phyloP scores from a whole-genome alignment of 176 grass and related monocot genomes.

The Poa annua region DNA sequence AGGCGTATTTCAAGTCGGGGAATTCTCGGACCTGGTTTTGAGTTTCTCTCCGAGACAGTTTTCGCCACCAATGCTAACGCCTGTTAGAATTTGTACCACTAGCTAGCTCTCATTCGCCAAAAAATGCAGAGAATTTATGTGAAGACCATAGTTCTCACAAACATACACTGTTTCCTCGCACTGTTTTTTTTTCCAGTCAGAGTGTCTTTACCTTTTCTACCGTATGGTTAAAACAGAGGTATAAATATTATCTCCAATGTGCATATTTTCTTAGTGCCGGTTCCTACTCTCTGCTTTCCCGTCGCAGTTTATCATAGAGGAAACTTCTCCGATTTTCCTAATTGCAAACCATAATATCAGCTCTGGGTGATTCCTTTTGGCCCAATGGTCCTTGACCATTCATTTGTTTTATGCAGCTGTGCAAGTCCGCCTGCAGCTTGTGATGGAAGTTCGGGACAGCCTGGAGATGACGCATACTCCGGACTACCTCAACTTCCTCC shows the following conservation, averaged over 20 bases:
- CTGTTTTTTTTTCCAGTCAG: background rate
- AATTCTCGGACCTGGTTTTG: background rate
- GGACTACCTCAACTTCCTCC: conserved; percentile 94
- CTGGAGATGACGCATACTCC: conserved; percentile 95
- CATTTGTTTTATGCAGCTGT: conserved; percentile 55
- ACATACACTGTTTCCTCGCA: background rate
- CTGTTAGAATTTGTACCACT: background rate
- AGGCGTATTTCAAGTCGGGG: background rate
- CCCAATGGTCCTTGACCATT: background rate
- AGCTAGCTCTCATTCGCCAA: background rate
- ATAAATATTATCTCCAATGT: background rate
- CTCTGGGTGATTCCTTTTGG: background rate
- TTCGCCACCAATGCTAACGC: background rate
- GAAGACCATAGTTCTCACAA: background rate
- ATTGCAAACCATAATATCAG: background rate
- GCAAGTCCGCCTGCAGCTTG: conserved; percentile 78
- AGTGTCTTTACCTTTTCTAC: background rate
- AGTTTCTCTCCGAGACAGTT: background rate
- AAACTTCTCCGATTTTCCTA: background rate
- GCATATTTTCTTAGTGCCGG: background rate
- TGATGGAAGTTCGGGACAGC: conserved; percentile 90
- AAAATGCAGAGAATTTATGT: background rate
- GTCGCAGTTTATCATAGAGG: conserved; percentile 1
- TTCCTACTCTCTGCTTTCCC: background rate
- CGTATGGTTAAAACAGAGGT: background rate